Conservation (phyloP, 2,329 filamentous ascomycete genomes). For the Zymoseptoria ardabiliae region DNA sequence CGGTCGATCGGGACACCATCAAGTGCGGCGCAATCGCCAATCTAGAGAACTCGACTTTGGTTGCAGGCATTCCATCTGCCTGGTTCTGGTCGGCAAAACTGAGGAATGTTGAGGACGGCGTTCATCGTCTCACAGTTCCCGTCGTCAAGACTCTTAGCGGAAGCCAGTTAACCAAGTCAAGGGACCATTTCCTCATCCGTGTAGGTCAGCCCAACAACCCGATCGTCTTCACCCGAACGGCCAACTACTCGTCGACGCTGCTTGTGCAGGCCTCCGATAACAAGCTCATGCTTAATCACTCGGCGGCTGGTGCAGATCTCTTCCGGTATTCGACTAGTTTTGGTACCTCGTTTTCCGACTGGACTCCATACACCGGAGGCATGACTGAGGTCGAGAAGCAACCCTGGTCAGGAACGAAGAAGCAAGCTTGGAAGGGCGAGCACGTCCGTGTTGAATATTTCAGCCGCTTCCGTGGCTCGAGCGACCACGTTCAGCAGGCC, state of each 20-base stretch:
- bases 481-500: slow-evolving; percentile 51
- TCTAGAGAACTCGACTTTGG: slow-evolving; percentile 30
- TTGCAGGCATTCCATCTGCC: slow-evolving; percentile 44
- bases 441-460: slow-evolving; percentile 57
- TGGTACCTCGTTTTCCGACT: slow-evolving; percentile 50
- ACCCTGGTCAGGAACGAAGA: slow-evolving; percentile 44
- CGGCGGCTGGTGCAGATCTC: slow-evolving; percentile 51
- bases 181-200: slow-evolving; percentile 54
- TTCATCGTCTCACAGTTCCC: slow-evolving; percentile 50
- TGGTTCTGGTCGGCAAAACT: slow-evolving; percentile 50
- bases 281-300: slow-evolving; percentile 35
- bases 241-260: slow-evolving; percentile 48
- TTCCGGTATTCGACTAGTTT: slow-evolving; percentile 56
- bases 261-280: slow-evolving; percentile 1
- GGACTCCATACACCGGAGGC: slow-evolving; percentile 46
- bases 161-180: slow-evolving; percentile 38
- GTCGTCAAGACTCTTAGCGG: slow-evolving; percentile 43
- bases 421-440: slow-evolving; percentile 52
- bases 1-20: slow-evolving; percentile 38
- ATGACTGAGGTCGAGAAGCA: slow-evolving; percentile 42
- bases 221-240: slow-evolving; percentile 46
- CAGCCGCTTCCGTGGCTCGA: slow-evolving; percentile 50
- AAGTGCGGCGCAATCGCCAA: slow-evolving; percentile 32
- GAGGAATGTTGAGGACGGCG: slow-evolving; percentile 49
- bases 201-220: slow-evolving; percentile 51